Conservation (phyloP, 192 early-diverging fungal genomes). For the Linnemannia schmuckeri region DNA sequence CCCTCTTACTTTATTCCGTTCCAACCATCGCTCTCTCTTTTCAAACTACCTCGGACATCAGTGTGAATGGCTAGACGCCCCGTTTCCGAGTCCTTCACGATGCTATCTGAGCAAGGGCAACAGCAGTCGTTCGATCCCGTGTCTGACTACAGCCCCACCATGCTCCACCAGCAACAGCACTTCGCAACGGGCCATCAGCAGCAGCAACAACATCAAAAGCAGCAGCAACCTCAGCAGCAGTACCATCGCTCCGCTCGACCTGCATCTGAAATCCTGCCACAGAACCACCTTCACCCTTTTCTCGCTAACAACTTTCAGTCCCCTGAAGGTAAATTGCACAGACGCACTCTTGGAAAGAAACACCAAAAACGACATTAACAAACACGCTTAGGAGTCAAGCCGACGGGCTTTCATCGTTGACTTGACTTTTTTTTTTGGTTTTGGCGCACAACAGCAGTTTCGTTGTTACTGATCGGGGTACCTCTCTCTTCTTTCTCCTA, state of each 20-base stretch:
- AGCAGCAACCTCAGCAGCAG: constrained; percentile 26
- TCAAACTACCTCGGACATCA: neutral
- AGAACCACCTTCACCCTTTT: constrained; percentile 47
- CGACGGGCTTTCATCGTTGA: neutral
- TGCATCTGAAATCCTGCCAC: constrained; percentile 48
- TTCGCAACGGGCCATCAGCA: constrained; percentile 33
- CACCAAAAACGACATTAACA: too few relatives aligned
- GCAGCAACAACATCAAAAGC: constrained; percentile 24
- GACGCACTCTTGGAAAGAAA: neutral
- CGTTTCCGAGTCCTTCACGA: constrained; percentile 55
- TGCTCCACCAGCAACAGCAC: constrained; percentile 52
- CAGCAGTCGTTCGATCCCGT: constrained; percentile 54
- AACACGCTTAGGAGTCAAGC: neutral
- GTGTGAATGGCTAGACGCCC: constrained; percentile 54
- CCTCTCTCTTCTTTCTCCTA: neutral
- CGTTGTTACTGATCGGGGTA: neutral
- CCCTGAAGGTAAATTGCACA: constrained; percentile 41
- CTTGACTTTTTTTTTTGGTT: neutral
- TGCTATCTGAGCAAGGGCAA: constrained; percentile 53
- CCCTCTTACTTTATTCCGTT: neutral
- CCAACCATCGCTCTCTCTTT: neutral
- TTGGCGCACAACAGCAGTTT: neutral
- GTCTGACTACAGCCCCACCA: constrained; percentile 47
- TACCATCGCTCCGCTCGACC: constrained; percentile 40
- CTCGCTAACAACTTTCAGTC: constrained; percentile 44